Evolutionary conservation across 2,329 filamentous ascomycete genomes (phyloP).

Genomic region (Beauveria bassiana): DNA sequence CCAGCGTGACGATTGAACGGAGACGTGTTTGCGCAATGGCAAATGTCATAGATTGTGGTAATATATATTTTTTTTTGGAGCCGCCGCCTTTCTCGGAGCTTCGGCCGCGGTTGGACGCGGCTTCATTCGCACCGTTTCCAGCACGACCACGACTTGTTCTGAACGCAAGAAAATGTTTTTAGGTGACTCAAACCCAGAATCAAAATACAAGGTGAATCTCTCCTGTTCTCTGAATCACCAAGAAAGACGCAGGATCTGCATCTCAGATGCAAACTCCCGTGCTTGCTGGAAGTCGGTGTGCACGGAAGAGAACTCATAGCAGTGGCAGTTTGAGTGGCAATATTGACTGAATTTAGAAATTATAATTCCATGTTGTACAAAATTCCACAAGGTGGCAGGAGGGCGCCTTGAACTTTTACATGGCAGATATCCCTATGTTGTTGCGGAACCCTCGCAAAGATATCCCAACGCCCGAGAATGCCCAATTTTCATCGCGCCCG

Average conservation of each 20-base stretch:
- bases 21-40: background rate
- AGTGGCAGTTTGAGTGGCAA: background rate
- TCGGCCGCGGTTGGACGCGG: slow-evolving; percentile 4
- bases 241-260: no score
- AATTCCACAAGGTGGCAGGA: background rate
- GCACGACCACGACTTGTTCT: background rate
- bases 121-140: background rate
- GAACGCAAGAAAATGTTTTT: no score
- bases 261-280: no score
- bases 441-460: background rate
- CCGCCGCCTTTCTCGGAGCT: slow-evolving; percentile 3
- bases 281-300: no score
- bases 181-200: no score
- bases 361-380: slow-evolving; percentile 9
- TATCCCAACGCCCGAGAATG: slow-evolving; percentile 1
- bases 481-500: background rate
- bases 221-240: no score
- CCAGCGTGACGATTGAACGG: background rate
- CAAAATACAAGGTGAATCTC: no score
- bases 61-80: slow-evolving; percentile 12
- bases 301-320: background rate
- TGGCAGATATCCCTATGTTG: background rate
- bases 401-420: background rate
- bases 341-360: background rate
- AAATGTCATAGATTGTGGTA: background rate